A percentile compares a stretch with the other conserved stretches of the same genome.
These are phyloP conservation scores for Hypoxylon crocopeplum DNA, from an alignment of 495 filamentous ascomycete genomes.

Conservation along the genomic window DNA sequence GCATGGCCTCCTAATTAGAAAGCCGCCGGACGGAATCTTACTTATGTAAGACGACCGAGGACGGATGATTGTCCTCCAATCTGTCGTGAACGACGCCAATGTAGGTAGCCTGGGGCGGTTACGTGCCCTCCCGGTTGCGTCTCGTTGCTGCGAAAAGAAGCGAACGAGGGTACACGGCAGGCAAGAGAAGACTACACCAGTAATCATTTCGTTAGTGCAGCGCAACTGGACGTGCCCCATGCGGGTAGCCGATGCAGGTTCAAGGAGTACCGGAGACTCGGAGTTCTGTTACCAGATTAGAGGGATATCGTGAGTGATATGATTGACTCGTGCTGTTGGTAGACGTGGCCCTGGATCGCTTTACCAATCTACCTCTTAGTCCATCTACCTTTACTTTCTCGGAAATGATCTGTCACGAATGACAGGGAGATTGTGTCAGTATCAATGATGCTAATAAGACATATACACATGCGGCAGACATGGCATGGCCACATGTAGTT, in stretches of 20 bases:
- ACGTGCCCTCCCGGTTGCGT: conserved; percentile 5
- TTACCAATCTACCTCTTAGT: neutral
- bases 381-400: neutral
- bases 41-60: conserved; percentile 14
- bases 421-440: conserved; percentile 4
- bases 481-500: conserved; percentile 4
- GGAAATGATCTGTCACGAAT: conserved; percentile 5
- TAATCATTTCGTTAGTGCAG: neutral
- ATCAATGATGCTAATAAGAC: conserved; percentile 3
- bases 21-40: conserved; percentile 12
- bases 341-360: conserved; percentile 2
- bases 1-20: neutral
- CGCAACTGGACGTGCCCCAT: conserved; percentile 3
- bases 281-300: conserved; percentile 7
- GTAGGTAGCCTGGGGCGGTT: conserved; percentile 4
- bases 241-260: conserved; percentile 23
- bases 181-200: neutral
- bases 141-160: conserved; percentile 9
- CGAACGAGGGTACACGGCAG: conserved; percentile 27
- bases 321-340: conserved; percentile 1
- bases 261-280: conserved; percentile 2
- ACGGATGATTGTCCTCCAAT: neutral
- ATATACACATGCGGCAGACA: conserved; percentile 5
- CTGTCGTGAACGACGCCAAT: conserved; percentile 13
- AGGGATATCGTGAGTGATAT: neutral